Evolutionary conservation across 305 asterid genomes (phyloP).

Genomic region (Solanum hybrid): DNA sequence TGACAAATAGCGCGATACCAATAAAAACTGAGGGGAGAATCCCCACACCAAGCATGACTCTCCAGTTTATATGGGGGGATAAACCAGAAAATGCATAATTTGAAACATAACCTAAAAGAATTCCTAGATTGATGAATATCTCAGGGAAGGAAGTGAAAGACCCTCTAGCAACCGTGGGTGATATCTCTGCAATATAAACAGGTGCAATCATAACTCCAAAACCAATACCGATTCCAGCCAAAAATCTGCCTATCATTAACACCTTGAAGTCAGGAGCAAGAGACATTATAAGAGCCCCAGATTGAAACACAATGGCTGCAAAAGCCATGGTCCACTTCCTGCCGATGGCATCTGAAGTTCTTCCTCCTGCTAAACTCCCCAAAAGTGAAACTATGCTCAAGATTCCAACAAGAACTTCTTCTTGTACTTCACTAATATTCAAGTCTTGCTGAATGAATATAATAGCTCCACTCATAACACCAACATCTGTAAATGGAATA

Average conservation of each 20-base stretch:
- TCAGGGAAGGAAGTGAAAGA: conserved; percentile 56
- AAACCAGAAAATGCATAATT: conserved; percentile 48
- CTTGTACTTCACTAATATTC: conserved; percentile 42
- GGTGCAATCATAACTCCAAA: conserved; percentile 63
- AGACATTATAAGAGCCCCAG: conserved; percentile 52
- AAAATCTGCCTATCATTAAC: conserved; percentile 39
- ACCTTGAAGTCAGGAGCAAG: conserved; percentile 38
- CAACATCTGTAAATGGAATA: conserved; percentile 34
- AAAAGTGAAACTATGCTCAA: conserved; percentile 47
- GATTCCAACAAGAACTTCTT: conserved; percentile 49
- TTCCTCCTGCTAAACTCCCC: conserved; percentile 56
- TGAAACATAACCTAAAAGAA: conserved; percentile 53
- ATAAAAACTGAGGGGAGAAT: conserved; percentile 42
- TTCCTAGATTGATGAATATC: conserved; percentile 45
- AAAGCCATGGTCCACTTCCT: conserved; percentile 61
- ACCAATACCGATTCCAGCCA: conserved; percentile 63
- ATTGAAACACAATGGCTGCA: conserved; percentile 44
- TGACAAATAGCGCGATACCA: conserved; percentile 28
- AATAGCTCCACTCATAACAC: conserved; percentile 74
- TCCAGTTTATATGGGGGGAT: conserved; percentile 41
- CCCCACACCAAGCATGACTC: conserved; percentile 59
- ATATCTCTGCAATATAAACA: conserved; percentile 52
- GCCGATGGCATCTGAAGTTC: conserved; percentile 56
- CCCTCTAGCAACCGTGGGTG: conserved; percentile 41
- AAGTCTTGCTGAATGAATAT: conserved; percentile 48